A percentile compares a stretch with the other conserved stretches of the same genome.
Evolutionary conservation across 306 rosid species (phyloP).

Genomic region (Prosopis cineraria): DNA sequence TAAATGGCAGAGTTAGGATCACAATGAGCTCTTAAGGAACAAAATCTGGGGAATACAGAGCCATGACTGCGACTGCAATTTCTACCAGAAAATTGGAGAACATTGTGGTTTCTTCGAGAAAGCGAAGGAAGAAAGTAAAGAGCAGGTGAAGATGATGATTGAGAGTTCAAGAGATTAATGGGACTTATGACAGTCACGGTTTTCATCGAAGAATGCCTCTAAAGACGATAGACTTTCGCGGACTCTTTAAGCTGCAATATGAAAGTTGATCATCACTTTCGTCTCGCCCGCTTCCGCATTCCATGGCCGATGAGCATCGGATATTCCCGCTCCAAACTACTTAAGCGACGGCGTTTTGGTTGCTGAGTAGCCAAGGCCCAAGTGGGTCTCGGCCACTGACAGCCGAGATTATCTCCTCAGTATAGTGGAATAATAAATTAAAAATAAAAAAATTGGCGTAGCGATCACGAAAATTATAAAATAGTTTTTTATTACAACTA

Average conservation of each 20-base stretch:
- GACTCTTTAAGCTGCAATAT: not conserved
- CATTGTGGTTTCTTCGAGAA: conserved; percentile 31
- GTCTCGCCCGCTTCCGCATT: not conserved
- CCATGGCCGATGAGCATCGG: too few relatives aligned
- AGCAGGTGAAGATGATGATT: conserved; percentile 32
- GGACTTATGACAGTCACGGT: conserved; percentile 41
- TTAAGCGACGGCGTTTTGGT: too few relatives aligned
- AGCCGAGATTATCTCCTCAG: too few relatives aligned
- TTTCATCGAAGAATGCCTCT: conserved; percentile 41
- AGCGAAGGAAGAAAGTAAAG: conserved; percentile 42
- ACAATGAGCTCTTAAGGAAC: conserved; percentile 44
- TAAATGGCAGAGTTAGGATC: conserved; percentile 45
- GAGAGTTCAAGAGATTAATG: conserved; percentile 33
- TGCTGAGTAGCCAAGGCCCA: too few relatives aligned
- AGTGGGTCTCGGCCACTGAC: too few relatives aligned
- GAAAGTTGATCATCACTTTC: not conserved
- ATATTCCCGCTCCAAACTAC: too few relatives aligned
- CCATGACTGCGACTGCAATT: conserved; percentile 44
- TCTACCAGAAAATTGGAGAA: conserved; percentile 29
- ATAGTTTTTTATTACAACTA: too few relatives aligned
- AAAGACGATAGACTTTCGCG: not conserved
- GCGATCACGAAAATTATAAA: too few relatives aligned
- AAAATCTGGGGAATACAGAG: conserved; percentile 32
- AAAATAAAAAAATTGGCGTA: too few relatives aligned
- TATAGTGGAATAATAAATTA: too few relatives aligned